These are phyloP conservation scores for Solanum chiquidenum DNA, from an alignment of 257 asterid genomes.

Conservation along the genomic window DNA sequence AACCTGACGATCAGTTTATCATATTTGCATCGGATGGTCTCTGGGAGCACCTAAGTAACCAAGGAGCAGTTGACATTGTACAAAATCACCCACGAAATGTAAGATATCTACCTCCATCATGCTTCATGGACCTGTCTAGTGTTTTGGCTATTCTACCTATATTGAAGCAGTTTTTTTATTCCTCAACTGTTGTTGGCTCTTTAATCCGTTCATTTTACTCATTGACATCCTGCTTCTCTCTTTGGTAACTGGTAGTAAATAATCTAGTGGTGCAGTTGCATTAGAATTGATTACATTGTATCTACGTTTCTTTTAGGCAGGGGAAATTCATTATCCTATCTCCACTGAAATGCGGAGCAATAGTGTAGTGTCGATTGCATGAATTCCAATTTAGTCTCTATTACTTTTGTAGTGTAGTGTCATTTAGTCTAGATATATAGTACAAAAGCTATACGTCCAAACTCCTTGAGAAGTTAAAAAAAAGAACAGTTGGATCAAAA, in stretches of 20 bases:
- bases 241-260: not conserved
- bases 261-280: not conserved
- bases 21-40: slow-evolving; percentile 82
- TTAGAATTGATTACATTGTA: not conserved
- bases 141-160: not conserved
- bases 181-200: not conserved
- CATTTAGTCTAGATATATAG: not conserved
- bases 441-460: not conserved
- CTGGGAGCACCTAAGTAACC: slow-evolving; percentile 81
- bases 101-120: slow-evolving; percentile 10
- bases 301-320: not conserved
- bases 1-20: slow-evolving; percentile 56
- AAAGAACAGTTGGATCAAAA: not conserved
- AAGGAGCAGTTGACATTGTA: slow-evolving; percentile 69
- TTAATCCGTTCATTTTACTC: not conserved
- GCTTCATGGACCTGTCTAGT: not conserved
- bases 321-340: not conserved
- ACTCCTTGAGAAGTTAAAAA: not conserved
- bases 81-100: slow-evolving; percentile 56
- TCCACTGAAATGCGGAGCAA: not conserved
- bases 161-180: not conserved
- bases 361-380: not conserved
- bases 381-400: not conserved
- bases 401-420: not conserved
- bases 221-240: not conserved